These are phyloP conservation scores for Cavenderia fasciculata DNA, from an alignment of 78 protist species.

Conservation along the genomic window DNA sequence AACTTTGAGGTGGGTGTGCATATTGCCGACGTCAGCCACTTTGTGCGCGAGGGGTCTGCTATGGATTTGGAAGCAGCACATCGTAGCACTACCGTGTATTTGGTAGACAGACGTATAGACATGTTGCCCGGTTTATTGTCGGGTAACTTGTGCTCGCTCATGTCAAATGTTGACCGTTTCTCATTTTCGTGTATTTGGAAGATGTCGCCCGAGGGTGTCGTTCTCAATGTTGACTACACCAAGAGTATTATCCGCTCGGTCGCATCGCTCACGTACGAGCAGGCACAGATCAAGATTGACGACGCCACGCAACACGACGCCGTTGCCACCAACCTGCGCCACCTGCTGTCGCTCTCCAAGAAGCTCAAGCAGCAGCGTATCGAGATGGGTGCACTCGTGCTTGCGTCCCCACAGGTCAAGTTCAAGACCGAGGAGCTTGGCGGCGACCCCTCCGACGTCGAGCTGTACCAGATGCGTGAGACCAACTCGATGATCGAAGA, in stretches of 20 bases:
- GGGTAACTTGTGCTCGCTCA: constrained; percentile 90
- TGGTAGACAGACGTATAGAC: constrained; percentile 90
- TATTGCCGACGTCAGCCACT: constrained; percentile 96
- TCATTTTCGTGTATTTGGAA: constrained; percentile 90
- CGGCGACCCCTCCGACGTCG: constrained; percentile 87
- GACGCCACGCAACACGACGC: constrained; percentile 18
- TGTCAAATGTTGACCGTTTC: constrained; percentile 91
- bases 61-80: constrained; percentile 87
- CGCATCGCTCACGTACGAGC: constrained; percentile 91
- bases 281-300: constrained; percentile 87
- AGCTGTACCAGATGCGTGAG: constrained; percentile 67
- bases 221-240: constrained; percentile 75
- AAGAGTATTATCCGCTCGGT: constrained; percentile 90
- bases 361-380: constrained; percentile 21
- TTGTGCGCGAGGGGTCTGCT: constrained; percentile 81
- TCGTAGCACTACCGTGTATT: constrained; percentile 91
- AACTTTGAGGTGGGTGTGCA: constrained; percentile 92
- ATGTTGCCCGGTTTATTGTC: constrained; percentile 93
- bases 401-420: constrained; percentile 93
- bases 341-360: constrained; percentile 22
- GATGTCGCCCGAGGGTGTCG: constrained; percentile 55
- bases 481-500: constrained; percentile 94
- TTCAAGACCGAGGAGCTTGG: constrained; percentile 87
- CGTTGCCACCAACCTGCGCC: constrained; percentile 13
- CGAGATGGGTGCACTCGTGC: constrained; percentile 89